Base-by-base conservation (phyloP, 2,329 filamentous ascomycete genomes). In the Fusarium goolgardi region DNA sequence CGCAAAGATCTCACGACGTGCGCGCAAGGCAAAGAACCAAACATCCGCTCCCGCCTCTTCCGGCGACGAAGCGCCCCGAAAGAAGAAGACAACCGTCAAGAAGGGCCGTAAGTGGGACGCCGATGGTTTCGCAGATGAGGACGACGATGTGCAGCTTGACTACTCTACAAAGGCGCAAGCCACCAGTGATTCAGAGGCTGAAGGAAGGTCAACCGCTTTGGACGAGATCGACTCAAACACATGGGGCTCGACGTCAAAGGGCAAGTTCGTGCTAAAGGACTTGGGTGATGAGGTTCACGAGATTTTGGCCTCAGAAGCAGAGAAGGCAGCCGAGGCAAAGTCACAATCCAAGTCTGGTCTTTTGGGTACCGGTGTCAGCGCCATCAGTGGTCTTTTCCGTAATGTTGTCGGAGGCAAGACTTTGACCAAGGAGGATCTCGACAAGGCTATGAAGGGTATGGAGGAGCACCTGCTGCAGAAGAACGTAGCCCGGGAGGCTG, bases 371-470 rank as follows among this genome's bases (percentile, higher is more conserved):
- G 89, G 94, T 56, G 84, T 97, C 59, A 93, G 88, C 76, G 92
- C 92, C 16, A 91, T 98, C 67, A 90, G 92, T 55, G 92, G 93
- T 20, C 87, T 98, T 58, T 97, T 99, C 83, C 89, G 93, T 70
- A 98, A 97, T 76, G 91, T 99, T 39, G 91, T 99, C 1, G 96
- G 96, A 55, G 96, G 96, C 67, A 97, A 97, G 83, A 93, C 91
- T 1, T 82, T 99, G 74, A 96, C 93, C 2, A 92, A 94, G 77
- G 88, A 91, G 69, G 95, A 98, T 75, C 85, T 99, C 23, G 91
- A 93, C 65, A 97, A 96, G 78, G 92, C 96, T 3, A 90, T 99
- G 82, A 96, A 95, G 80, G 92, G 91, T 32, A 97, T 99, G 93
- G 93, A 97, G 77, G 93, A 97, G 59, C 95, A 98, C 78, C 84